Evolutionary conservation across 768 basidiomycete genomes (phyloP), one percentile per base, ranked within the genome.

Genomic region (Lactarius hatsudake): DNA sequence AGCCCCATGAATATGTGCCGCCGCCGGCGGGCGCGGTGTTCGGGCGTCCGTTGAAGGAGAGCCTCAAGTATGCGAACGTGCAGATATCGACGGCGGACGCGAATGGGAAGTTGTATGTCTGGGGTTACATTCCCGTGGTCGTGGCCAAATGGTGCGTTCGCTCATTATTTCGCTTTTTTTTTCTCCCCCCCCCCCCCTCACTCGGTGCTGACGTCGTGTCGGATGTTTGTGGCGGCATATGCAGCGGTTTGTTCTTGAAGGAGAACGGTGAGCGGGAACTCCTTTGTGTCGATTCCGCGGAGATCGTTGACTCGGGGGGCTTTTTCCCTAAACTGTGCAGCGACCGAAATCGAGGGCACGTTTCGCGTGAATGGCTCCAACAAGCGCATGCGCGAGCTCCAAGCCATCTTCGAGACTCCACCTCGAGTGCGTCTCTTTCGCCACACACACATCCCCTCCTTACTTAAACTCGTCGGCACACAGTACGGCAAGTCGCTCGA

Each of bases 291-390:
- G 36, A 59, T 64, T 59, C 59, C 36, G n/a, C 13, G 18, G 36
- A 4, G 10, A 13, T 43, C 26, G 45, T 23, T 66, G 48, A 53
- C 57, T 40, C 17, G 12, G 17, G 28, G 28, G 64, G 12, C 12
- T 0, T 59, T 13, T 45, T 54, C 59, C 34, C 32, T 7, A n/a
- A 42, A 42, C 34, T 55, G n/a, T 51, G 28, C 72, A 77, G 95
- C 94, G 23, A 98, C 96, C 20, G 94, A 96, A 78, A 86, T 96
- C 12, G 86, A 90, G 69, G 96, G 96, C 20, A 93, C 92, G 0
- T 99, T 99, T 76, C 91, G 97, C 58, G 91, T 98, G 34, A 97
- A 88, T 69, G 96, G 96, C n/a, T 96, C 94, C 45, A 89, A 85
- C 67, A 96, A 91, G 76, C 88, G 96, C 43, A 99, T 96, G 93